Evolutionary conservation across 2,329 filamentous ascomycete genomes (phyloP).

Genomic region (Colletotrichum tropicale): DNA sequence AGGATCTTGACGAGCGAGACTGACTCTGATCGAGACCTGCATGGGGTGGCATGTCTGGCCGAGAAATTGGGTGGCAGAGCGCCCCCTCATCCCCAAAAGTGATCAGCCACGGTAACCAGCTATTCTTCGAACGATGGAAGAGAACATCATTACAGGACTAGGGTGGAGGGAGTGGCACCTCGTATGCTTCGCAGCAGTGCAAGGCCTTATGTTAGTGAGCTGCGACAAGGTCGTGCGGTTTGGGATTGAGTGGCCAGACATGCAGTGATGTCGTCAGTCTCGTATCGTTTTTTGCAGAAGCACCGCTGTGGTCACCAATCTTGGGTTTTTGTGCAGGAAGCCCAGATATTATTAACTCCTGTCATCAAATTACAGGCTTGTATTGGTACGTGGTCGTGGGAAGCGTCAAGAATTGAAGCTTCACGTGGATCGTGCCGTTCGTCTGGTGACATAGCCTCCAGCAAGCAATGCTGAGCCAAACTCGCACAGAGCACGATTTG

Average conservation of each 20-base stretch:
- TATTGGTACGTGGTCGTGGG: not conserved
- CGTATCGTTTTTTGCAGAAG: not conserved
- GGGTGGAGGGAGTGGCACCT: constrained; percentile 4
- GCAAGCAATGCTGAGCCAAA: not conserved
- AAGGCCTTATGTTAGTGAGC: not conserved
- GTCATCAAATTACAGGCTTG: not conserved
- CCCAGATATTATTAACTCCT: not conserved
- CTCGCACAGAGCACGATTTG: not conserved
- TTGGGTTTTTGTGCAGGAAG: not conserved
- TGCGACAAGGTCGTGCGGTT: constrained; percentile 12
- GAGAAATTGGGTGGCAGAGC: constrained; percentile 12
- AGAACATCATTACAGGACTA: not conserved
- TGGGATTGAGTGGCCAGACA: constrained; percentile 9
- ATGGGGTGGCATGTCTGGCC: constrained; percentile 19
- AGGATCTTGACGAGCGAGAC: constrained; percentile 17
- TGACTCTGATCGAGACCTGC: constrained; percentile 19
- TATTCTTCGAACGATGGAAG: not conserved
- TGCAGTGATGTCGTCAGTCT: constrained; percentile 15
- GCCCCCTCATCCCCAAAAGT: not conserved
- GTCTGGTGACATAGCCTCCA: not conserved
- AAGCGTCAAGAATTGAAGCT: not conserved
- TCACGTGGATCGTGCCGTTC: not conserved
- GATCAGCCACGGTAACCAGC: not conserved
- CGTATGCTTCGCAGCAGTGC: not conserved
- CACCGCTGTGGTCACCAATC: not conserved